phyloP scores from a whole-genome alignment of 2,329 filamentous ascomycete species.

The Ophiostoma perfectum region DNA sequence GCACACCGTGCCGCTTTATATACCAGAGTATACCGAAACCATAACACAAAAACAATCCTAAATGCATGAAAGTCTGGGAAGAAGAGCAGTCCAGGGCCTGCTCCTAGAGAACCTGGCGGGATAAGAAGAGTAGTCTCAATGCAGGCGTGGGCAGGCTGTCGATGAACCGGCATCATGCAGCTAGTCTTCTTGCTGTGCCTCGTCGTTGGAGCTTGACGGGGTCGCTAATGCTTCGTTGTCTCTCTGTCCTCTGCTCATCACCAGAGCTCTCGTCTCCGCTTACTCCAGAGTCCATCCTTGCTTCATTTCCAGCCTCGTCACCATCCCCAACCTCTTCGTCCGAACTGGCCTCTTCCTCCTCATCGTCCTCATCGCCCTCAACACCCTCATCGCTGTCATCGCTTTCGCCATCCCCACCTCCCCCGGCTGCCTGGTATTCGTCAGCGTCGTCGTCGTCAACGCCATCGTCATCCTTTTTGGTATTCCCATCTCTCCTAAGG shows the following conservation, averaged over 20 bases:
- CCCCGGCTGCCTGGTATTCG: constrained; percentile 12
- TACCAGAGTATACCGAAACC: neutral
- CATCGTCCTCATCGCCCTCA: constrained; percentile 18
- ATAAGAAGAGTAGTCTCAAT: no score
- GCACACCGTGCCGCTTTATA: neutral
- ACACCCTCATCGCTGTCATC: constrained; percentile 7
- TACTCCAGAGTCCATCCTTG: constrained; percentile 36
- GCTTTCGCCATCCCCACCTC: constrained; percentile 14
- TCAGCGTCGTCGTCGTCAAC: constrained; percentile 23
- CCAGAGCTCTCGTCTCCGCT: constrained; percentile 50
- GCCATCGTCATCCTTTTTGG: constrained; percentile 25
- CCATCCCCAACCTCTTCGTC: neutral
- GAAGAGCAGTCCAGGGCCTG: no score
- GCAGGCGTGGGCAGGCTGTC: no score
- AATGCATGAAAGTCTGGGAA: neutral
- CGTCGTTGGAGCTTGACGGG: constrained; percentile 33
- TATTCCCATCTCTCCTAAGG: constrained; percentile 25
- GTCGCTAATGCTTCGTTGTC: constrained; percentile 27
- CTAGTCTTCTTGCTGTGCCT: constrained; percentile 20
- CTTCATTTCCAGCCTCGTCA: neutral
- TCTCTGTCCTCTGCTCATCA: constrained; percentile 45
- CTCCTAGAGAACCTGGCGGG: no score
- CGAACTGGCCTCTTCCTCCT: neutral
- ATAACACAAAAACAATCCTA: neutral
- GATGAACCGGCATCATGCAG: neutral